Evolutionary conservation across 345 rosid genomes (phyloP), one percentile per base, ranked within the genome.

Genomic region (Eutrema yunnanense): DNA sequence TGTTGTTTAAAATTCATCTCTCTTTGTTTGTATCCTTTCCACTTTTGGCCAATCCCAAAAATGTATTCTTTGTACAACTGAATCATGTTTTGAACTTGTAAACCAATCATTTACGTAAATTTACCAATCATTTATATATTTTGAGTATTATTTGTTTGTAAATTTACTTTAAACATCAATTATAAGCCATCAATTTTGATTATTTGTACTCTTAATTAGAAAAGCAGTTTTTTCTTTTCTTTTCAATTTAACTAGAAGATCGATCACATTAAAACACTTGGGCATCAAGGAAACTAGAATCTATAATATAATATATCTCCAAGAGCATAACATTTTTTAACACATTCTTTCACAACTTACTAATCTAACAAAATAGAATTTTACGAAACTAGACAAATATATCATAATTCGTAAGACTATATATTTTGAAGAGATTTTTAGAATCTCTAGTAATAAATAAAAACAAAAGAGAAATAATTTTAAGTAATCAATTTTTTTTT

Each of bases 1-100:
- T 65, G 46, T 62, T 72, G 72, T 67, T 60, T 48, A 62, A 55
- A 27, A 53, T 6, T 26, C 16, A 33, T 27, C 34, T 6, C 52
- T 44, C 5, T 14, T 51, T 50, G 32, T 67, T 69, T 75, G 43
- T 62, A 61, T 16, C 37, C 14, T 66, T 65, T 13, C 49, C 63
- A 9, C 4, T 8, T 8, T 50, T 72, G 36, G 36, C 34, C 32
- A 50, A 51, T 16, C 6, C 51, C 30, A 59, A 16, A 27, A 27
- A 49, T 65, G 22, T 32, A 14, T 2, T 62, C 13, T 43, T n/a
- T 67, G 41, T 52, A n/a, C 50, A 36, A 36, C 19, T 27, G 11
- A 16, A 5, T 51, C 26, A 12, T 61, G 34, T 49, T 33, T 14
- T 32, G 8, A 46, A 48, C 44, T 19, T 60, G 65, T 37, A 16